phyloP scores from a whole-genome alignment of 2,329 filamentous ascomycete species.

The Cadophora gregata region DNA sequence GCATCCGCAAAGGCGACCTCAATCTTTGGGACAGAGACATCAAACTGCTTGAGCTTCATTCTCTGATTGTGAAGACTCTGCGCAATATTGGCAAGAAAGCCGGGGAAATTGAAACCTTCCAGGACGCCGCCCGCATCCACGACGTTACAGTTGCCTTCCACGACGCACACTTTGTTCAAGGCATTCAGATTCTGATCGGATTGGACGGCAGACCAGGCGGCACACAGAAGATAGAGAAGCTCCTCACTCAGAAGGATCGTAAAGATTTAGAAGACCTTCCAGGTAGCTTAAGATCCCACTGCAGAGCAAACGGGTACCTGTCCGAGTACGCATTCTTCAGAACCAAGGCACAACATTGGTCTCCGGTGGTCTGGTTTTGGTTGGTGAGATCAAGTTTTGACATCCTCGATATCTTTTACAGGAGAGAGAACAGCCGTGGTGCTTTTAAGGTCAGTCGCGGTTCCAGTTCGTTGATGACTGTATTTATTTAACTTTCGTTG shows the following conservation, averaged over 20 bases:
- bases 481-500: not conserved
- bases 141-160: not conserved
- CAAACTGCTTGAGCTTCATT: conserved; percentile 3
- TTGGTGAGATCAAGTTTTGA: not conserved
- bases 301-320: not conserved
- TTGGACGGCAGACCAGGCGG: not conserved
- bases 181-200: not conserved
- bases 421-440: not conserved
- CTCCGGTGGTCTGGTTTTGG: conserved; percentile 10
- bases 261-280: not conserved
- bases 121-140: not conserved
- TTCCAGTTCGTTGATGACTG: not conserved
- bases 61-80: conserved; percentile 1
- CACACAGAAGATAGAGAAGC: conserved; percentile 1
- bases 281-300: not conserved
- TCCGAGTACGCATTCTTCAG: not conserved
- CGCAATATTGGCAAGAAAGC: not conserved
- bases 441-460: not conserved
- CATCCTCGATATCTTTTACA: not conserved
- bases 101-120: not conserved
- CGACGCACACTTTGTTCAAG: not conserved
- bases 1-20: not conserved
- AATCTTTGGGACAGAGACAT: not conserved
- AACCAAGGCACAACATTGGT: conserved; percentile 1
- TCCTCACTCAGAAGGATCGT: not conserved